phyloP scores from a whole-genome alignment of 2,329 filamentous ascomycete genomes.

The Geosmithia morbida region DNA sequence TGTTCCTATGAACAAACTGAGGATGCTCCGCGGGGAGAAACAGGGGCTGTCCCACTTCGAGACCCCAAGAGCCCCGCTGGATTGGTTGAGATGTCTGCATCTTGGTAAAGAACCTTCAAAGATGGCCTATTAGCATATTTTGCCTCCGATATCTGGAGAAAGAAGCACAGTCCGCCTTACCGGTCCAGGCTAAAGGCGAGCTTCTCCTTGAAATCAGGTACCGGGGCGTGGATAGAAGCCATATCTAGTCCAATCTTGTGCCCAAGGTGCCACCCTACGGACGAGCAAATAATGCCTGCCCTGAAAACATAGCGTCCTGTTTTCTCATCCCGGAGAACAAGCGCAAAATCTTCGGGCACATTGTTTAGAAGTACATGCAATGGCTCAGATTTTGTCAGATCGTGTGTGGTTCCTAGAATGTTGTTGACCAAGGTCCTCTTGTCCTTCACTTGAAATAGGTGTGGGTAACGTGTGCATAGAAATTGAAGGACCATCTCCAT shows the following conservation, averaged over 20 bases:
- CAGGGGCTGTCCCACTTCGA: constrained; percentile 62
- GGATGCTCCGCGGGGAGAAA: constrained; percentile 59
- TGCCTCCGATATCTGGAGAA: background rate
- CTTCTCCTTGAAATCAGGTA: constrained; percentile 78
- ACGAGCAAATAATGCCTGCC: constrained; percentile 64
- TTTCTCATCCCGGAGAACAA: constrained; percentile 56
- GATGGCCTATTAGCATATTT: background rate
- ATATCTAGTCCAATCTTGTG: constrained; percentile 60
- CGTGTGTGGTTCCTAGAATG: constrained; percentile 48
- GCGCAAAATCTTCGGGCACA: constrained; percentile 71
- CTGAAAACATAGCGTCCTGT: constrained; percentile 63
- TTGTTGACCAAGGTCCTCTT: constrained; percentile 46
- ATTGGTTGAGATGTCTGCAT: constrained; percentile 62
- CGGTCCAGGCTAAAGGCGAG: constrained; percentile 81
- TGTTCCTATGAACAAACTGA: constrained; percentile 42
- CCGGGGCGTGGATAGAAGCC: constrained; percentile 54
- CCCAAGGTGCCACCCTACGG: constrained; percentile 65
- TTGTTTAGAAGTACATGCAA: constrained; percentile 61
- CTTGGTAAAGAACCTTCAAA: constrained; percentile 60
- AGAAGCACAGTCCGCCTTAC: constrained; percentile 23
- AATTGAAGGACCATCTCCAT: constrained; percentile 83
- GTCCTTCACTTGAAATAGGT: constrained; percentile 51
- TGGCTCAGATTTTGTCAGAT: constrained; percentile 48
- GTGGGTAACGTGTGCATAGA: constrained; percentile 62
- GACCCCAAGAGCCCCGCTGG: constrained; percentile 71